phyloP scores from a whole-genome alignment of 192 early-diverging fungal species.

The Entomortierella lignicola region DNA sequence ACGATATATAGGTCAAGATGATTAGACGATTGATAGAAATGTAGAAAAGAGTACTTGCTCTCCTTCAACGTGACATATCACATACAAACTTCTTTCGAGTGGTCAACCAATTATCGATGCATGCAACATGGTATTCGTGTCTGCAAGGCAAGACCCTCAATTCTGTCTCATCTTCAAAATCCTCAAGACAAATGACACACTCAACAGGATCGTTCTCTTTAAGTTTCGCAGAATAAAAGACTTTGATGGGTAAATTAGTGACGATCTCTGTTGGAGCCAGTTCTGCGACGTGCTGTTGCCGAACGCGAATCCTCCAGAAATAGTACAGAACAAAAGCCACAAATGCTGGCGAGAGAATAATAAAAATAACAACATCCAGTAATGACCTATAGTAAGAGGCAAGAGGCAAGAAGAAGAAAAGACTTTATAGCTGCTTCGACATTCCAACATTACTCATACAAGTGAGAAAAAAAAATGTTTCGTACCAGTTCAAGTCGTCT shows the following conservation, averaged over 20 bases:
- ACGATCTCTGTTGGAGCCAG: slow-evolving; percentile 82
- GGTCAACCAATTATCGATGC: slow-evolving; percentile 95
- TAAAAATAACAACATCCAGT: slow-evolving; percentile 84
- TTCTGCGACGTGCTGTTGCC: slow-evolving; percentile 77
- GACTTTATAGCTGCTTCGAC: neutral
- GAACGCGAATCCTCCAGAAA: slow-evolving; percentile 77
- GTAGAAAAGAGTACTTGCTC: too few relatives aligned
- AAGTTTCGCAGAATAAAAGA: slow-evolving; percentile 71
- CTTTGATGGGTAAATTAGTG: slow-evolving; percentile 76
- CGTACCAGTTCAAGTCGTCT: slow-evolving; percentile 48
- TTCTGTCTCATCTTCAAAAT: slow-evolving; percentile 83
- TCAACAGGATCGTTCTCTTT: slow-evolving; percentile 81
- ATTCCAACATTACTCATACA: neutral
- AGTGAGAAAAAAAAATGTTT: slow-evolving; percentile 2
- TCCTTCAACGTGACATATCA: too few relatives aligned
- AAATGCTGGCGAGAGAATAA: slow-evolving; percentile 83
- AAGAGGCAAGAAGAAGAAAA: neutral
- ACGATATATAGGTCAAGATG: neutral
- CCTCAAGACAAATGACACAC: slow-evolving; percentile 95
- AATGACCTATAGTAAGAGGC: slow-evolving; percentile 77
- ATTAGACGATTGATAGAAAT: neutral
- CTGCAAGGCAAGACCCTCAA: slow-evolving; percentile 85
- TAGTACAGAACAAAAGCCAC: slow-evolving; percentile 83
- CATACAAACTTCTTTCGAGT: slow-evolving; percentile 86
- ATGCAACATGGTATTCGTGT: slow-evolving; percentile 90